phyloP scores from a whole-genome alignment of 2,329 filamentous ascomycete genomes.

The Aspergillus costaricaensis region DNA sequence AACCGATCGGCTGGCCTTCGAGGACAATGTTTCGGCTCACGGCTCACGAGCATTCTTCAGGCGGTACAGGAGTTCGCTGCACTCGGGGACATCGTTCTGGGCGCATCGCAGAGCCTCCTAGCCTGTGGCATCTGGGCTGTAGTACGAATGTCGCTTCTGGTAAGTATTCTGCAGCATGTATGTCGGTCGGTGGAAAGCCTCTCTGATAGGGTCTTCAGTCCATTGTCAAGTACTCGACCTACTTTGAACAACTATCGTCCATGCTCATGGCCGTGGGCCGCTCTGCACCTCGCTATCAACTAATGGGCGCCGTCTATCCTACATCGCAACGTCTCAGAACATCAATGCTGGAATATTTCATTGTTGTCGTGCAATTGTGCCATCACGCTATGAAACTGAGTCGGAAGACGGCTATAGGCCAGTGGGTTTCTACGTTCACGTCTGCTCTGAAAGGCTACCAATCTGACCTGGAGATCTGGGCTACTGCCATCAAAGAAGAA shows the following conservation, averaged over 20 bases:
- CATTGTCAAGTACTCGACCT: neutral
- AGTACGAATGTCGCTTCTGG: neutral
- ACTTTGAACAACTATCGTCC: no score
- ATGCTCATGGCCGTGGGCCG: no score
- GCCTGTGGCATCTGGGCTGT: no score
- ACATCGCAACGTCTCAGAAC: neutral
- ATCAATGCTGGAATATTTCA: slow-evolving; percentile 7
- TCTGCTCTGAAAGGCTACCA: neutral
- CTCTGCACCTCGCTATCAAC: neutral
- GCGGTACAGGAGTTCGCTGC: no score
- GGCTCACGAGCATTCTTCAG: neutral
- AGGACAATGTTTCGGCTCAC: neutral
- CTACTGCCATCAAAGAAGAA: neutral
- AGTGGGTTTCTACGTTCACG: neutral
- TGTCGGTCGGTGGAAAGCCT: neutral
- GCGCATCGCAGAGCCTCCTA: no score
- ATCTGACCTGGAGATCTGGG: neutral
- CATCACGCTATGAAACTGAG: neutral
- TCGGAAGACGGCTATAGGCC: neutral
- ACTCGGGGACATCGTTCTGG: no score
- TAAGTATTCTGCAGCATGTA: neutral
- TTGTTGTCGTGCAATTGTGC: neutral
- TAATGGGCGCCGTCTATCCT: neutral
- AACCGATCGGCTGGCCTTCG: neutral
- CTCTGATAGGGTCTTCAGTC: neutral